Percentiles rank a stretch among this genome's conserved stretches.
phyloP scores from a whole-genome alignment of 2,329 filamentous ascomycete genomes.

The Xylaria sp. region DNA sequence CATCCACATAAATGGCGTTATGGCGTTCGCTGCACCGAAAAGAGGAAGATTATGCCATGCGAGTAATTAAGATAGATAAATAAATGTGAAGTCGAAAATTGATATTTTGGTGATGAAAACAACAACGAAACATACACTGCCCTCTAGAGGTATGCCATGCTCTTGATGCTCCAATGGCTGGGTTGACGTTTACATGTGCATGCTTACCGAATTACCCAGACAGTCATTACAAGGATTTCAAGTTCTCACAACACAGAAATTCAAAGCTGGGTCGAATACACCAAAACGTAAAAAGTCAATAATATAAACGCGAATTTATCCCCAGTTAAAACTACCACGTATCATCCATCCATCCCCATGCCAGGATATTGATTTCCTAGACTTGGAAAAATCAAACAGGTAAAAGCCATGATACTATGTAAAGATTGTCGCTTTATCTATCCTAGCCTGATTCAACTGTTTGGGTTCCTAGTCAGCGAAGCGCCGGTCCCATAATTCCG shows the following conservation, averaged over 20 bases:
- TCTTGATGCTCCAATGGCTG: neutral
- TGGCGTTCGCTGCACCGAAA: slow-evolving; percentile 21
- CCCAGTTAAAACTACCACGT: neutral
- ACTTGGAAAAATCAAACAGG: neutral
- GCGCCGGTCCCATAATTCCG: neutral
- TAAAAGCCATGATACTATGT: neutral
- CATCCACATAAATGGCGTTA: slow-evolving; percentile 24
- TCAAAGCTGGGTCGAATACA: neutral
- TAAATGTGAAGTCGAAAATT: neutral
- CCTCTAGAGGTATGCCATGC: neutral
- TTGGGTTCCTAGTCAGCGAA: neutral
- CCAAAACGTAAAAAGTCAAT: neutral
- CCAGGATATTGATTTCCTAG: neutral
- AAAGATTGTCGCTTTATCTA: slow-evolving; percentile 4
- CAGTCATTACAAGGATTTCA: no score
- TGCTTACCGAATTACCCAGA: no score
- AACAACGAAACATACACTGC: neutral
- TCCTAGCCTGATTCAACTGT: neutral
- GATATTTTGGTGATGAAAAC: neutral
- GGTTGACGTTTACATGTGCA: neutral
- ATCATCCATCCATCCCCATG: neutral
- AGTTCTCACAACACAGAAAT: no score
- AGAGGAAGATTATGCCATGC: neutral
- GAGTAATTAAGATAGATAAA: neutral
- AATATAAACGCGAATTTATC: neutral